Conservation (phyloP, 2,329 filamentous ascomycete species). For the Botrytis fragariae region DNA sequence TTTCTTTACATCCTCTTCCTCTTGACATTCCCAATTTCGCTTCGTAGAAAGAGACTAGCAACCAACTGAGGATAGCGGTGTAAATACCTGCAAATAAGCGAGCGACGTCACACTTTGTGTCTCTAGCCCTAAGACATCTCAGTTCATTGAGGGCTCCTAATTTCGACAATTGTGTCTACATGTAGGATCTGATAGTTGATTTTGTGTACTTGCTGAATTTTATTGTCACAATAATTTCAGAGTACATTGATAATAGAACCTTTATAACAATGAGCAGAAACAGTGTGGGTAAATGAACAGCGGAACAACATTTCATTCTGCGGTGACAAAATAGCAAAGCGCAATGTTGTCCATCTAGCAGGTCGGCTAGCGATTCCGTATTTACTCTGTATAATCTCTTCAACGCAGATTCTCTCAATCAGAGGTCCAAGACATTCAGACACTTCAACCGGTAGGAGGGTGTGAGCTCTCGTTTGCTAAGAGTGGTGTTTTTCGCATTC, state of each 20-base stretch:
- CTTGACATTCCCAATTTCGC: neutral
- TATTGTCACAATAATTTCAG: neutral
- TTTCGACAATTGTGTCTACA: neutral
- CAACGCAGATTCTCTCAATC: neutral
- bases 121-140: neutral
- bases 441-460: too few species aligned
- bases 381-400: neutral
- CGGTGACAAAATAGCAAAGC: neutral
- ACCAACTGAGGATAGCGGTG: neutral
- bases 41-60: neutral
- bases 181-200: rapidly evolving
- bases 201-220: neutral
- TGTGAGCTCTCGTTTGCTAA: too few species aligned
- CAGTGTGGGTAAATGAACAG: rapidly evolving
- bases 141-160: neutral
- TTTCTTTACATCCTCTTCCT: neutral
- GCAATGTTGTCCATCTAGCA: neutral
- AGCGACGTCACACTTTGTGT: neutral
- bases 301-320: neutral
- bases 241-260: neutral
- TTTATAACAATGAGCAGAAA: neutral
- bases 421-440: neutral
- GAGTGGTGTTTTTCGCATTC: too few species aligned
- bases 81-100: neutral
- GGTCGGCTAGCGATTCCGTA: neutral